These are phyloP conservation scores for Nothopassalora personata DNA, from an alignment of 2,329 filamentous ascomycete species.

Conservation along the genomic window DNA sequence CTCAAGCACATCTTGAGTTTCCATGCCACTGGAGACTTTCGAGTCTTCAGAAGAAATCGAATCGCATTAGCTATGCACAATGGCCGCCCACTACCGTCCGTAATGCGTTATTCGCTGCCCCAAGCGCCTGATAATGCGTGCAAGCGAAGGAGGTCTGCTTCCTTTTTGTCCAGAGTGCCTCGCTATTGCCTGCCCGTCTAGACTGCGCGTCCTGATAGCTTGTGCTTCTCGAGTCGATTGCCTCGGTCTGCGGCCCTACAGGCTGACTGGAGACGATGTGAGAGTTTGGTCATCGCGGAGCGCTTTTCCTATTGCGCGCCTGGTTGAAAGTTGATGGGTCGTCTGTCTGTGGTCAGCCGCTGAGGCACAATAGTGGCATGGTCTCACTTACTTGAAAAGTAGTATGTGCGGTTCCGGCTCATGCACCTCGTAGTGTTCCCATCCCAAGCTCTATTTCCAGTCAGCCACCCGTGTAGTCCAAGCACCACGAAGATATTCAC, in stretches of 20 bases:
- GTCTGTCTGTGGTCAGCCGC: slow-evolving; percentile 6
- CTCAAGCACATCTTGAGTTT: neutral
- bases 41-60: neutral
- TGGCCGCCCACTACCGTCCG: neutral
- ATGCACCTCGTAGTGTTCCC: slow-evolving; percentile 99
- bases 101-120: neutral
- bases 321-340: slow-evolving; percentile 20
- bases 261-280: neutral
- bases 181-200: neutral
- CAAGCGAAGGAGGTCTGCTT: neutral
- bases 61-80: slow-evolving; percentile 1
- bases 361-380: neutral
- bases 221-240: neutral
- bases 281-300: neutral
- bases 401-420: slow-evolving; percentile 98
- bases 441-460: slow-evolving; percentile 76
- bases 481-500: slow-evolving; percentile 44
- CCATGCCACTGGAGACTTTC: neutral
- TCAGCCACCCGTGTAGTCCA: neutral
- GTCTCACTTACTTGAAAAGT: slow-evolving; percentile 79
- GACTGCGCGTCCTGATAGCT: neutral
- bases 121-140: neutral
- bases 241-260: neutral
- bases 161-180: neutral
- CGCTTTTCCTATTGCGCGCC: slow-evolving; percentile 3